Evolutionary conservation across 257 asterid species (phyloP).

Genomic region (Fraxinus cuspidata): DNA sequence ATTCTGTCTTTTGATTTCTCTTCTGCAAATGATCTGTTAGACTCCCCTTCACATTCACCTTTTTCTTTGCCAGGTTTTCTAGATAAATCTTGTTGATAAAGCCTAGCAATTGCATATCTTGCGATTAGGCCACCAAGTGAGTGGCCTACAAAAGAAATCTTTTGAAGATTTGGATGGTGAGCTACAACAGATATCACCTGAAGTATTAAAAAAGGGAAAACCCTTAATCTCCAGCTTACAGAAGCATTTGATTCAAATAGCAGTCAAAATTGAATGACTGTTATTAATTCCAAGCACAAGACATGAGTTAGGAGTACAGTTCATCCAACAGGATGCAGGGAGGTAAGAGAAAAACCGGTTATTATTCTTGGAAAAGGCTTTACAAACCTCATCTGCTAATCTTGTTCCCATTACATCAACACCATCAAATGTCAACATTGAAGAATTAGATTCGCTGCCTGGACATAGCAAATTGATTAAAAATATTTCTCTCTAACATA

Average conservation of each 20-base stretch:
- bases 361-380: constrained; percentile 16
- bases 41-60: constrained; percentile 34
- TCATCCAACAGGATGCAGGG: neutral
- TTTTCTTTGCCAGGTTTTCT: constrained; percentile 40
- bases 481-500: constrained; percentile 10
- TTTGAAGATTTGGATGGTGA: constrained; percentile 61
- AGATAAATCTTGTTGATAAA: constrained; percentile 49
- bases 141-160: constrained; percentile 86
- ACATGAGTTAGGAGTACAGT: neutral
- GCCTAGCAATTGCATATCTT: constrained; percentile 84
- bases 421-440: constrained; percentile 80
- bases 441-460: constrained; percentile 82
- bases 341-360: neutral
- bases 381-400: constrained; percentile 85
- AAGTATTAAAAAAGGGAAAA: constrained; percentile 18
- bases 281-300: neutral
- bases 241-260: constrained; percentile 24
- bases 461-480: constrained; percentile 37
- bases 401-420: constrained; percentile 90
- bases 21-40: constrained; percentile 28
- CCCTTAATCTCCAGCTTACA: constrained; percentile 16
- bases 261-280: constrained; percentile 17
- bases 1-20: constrained; percentile 45
- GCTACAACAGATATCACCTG: constrained; percentile 74
- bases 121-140: constrained; percentile 93